phyloP scores from a whole-genome alignment of 2,329 filamentous ascomycete genomes.

The Epichloe gansuensis region DNA sequence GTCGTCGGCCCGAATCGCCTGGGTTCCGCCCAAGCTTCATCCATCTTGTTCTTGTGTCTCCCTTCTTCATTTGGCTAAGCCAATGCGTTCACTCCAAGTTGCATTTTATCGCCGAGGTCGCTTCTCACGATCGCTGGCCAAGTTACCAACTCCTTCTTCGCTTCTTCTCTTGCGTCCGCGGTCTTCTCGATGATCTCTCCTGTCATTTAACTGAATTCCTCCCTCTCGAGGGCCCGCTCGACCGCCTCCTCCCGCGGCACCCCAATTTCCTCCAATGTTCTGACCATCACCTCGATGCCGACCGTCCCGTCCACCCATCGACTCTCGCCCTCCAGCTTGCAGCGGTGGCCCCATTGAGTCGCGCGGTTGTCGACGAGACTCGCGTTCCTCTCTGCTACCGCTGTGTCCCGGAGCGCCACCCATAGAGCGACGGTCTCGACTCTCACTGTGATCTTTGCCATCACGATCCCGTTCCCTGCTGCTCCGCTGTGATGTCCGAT shows the following conservation, averaged over 20 bases:
- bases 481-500: slow-evolving; percentile 30
- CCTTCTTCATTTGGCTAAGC: background rate
- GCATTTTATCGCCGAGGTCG: slow-evolving; percentile 33
- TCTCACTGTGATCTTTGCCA: slow-evolving; percentile 30
- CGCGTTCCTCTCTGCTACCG: slow-evolving; percentile 21
- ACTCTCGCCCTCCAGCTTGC: slow-evolving; percentile 18
- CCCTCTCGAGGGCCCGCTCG: slow-evolving; percentile 20
- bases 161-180: slow-evolving; percentile 28
- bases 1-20: background rate
- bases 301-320: slow-evolving; percentile 18
- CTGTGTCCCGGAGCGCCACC: slow-evolving; percentile 17
- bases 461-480: slow-evolving; percentile 40
- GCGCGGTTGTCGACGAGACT: slow-evolving; percentile 19
- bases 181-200: slow-evolving; percentile 22
- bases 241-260: slow-evolving; percentile 11
- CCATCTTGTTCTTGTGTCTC: background rate
- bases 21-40: background rate
- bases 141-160: slow-evolving; percentile 31
- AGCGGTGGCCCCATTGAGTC: slow-evolving; percentile 18
- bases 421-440: slow-evolving; percentile 29
- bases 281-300: slow-evolving; percentile 18
- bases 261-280: slow-evolving; percentile 10
- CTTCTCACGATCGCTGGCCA: slow-evolving; percentile 38
- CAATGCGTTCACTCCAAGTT: background rate
- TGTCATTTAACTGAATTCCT: slow-evolving; percentile 19